Evolutionary conservation across 202 grass and related monocot genomes (phyloP), one percentile per base, ranked within the genome.

Genomic region (Panicum hallii): DNA sequence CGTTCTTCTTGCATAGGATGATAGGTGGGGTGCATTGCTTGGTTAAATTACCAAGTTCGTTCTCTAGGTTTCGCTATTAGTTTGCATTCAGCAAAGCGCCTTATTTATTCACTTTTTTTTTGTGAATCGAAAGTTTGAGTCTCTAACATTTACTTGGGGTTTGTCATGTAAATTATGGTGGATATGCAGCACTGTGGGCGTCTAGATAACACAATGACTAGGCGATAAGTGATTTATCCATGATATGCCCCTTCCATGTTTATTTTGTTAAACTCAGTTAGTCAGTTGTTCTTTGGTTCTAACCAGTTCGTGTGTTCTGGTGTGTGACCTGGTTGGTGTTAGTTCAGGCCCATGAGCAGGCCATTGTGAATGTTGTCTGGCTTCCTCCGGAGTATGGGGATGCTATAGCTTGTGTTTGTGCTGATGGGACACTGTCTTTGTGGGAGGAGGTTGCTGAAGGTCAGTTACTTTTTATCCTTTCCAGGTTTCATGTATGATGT

Each of bases 401-500:
- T 85, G 97, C 97, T 44, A 78, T 96, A 81, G 91, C 93, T 77
- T 99, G 97, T 87, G 78, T 91, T 62, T 96, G 79, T 84, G 73
- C 78, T 78, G 93, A 96, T 75, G 89, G 93, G 48, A 88, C 84
- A 5, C 82, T 99, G 17, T 99, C 97, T 44, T 88, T 99, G 69
- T 99, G 97, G 93, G 97, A 99, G 84, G 97, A 99, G 75, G 70
- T 89, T 75, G 82, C 63, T 78, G 88, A 86, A 83, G 97, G 97
- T 95, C 30, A 72, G 65, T 84, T 84, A 26, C 19, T 56, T 46
- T 46, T 67, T 70, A 47, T 41, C 2, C 70, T 19, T 79, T 80
- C 75, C 61, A 22, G 10, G 20, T 64, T 78, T 15, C 13, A 43
- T 68, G 64, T 82, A 53, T 57, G 40, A n/a, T 72, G 20, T 57